Conservation (phyloP, 2,329 filamentous ascomycete genomes). For the Bisporella sp. region DNA sequence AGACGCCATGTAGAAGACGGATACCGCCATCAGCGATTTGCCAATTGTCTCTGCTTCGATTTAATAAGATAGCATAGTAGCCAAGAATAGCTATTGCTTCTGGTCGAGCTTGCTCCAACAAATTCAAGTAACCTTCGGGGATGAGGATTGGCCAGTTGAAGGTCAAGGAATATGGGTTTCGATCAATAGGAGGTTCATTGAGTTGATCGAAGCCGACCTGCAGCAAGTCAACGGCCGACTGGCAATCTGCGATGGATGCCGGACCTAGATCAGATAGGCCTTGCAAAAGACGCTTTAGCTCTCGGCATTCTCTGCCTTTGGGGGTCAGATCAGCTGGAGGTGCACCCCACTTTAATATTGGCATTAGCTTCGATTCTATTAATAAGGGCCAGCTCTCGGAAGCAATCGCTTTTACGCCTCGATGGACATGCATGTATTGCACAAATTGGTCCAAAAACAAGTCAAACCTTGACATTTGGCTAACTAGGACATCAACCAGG, state of each 20-base stretch:
- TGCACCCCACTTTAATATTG: neutral
- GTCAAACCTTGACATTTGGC: neutral
- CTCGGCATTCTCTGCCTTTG: neutral
- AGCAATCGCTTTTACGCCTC: neutral
- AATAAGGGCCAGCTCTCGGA: neutral
- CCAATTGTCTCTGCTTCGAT: conserved; percentile 18
- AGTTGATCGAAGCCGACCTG: neutral
- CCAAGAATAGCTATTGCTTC: conserved; percentile 30
- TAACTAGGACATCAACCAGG: neutral
- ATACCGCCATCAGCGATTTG: conserved; percentile 14
- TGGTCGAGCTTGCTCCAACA: conserved; percentile 22
- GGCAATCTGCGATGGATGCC: neutral
- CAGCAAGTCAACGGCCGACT: neutral
- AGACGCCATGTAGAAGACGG: conserved; percentile 15
- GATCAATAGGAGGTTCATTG: neutral
- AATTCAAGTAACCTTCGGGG: conserved; percentile 17
- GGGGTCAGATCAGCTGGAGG: neutral
- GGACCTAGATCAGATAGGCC: neutral
- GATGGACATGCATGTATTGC: neutral
- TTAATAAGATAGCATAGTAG: conserved; percentile 29
- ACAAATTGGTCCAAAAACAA: neutral
- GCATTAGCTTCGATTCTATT: neutral
- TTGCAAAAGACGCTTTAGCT: neutral
- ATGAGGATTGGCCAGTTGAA: neutral
- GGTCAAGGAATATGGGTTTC: neutral